Conservation (phyloP, 1,139 yeast genomes). For the Saccharomyces hybrid region DNA sequence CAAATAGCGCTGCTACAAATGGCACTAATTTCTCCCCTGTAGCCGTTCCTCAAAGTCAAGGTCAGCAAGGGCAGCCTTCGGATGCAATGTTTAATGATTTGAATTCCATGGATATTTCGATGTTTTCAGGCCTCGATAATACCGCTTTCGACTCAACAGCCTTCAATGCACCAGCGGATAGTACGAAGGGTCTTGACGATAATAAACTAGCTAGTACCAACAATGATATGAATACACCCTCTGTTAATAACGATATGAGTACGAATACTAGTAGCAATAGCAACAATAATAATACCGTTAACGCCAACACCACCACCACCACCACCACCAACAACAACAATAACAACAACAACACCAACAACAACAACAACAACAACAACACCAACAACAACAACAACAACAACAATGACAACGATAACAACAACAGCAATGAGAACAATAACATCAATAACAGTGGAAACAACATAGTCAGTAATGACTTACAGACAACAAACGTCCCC, state of each 20-base stretch:
- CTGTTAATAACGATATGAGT: not conserved
- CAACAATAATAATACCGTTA: not conserved
- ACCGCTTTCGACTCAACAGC: conserved; percentile 19
- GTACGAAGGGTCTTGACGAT: not conserved
- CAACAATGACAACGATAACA: conserved; percentile 5
- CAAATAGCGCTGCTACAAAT: conserved; percentile 1
- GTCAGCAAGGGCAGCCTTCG: conserved; percentile 4
- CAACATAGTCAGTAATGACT: not conserved
- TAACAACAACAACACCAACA: not conserved
- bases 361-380: not conserved
- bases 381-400: not conserved
- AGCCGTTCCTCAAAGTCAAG: not conserved
- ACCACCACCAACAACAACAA: not conserved
- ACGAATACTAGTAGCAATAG: not conserved
- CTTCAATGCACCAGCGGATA: conserved; percentile 10
- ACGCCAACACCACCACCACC: not conserved
- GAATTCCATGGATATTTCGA: conserved; percentile 28
- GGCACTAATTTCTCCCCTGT: conserved; percentile 6
- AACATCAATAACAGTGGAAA: conserved; percentile 3
- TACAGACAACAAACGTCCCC: not conserved
- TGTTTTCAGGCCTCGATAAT: conserved; percentile 28
- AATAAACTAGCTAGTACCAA: conserved; percentile 1
- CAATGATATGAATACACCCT: not conserved
- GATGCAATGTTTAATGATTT: conserved; percentile 20
- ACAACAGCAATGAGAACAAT: conserved; percentile 1